Evolutionary conservation across 176 grass and related monocot species (phyloP), one percentile per base, ranked within the genome.

Genomic region (Cocos nucifera): DNA sequence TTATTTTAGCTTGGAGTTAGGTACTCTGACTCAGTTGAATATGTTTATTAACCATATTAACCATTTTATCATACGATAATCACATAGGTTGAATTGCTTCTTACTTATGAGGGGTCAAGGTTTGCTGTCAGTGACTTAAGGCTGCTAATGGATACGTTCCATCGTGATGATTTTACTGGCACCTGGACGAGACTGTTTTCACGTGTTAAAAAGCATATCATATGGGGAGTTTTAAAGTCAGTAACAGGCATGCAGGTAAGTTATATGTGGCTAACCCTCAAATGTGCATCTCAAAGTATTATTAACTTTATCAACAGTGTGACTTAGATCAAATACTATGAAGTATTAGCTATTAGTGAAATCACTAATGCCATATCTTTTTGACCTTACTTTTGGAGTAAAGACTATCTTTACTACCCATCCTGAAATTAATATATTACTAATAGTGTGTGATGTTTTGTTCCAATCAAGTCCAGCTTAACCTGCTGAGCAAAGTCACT

Each of bases 161-260:
- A 88, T 52, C 92, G 92, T 62, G 92, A 97, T 50, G 88, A 97
- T 75, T 97, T 97, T 76, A 97, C 69, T 57, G 92, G 92, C 72
- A 82, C 83, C 58, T 97, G 92, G 92, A 48, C 82, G 51, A 89
- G 81, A 71, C 73, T 97, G 48, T 97, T 97, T 83, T 77, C 86
- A 59, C 80, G 92, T 66, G 78, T 97, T 50, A 97, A 88, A 71
- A 97, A 97, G 29, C 92, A 97, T 78, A 91, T 97, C 61, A 78
- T 97, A 69, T 86, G 87, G 83, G 92, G 92, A 26, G 92, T 97
- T 70, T 54, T 97, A 55, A 97, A 97, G 63, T 97, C 92, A 8
- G 86, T 97, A 67, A 86, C 88, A 15, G 92, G 92, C 75, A 97
- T 97, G 77, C 92, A 97, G 83, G 92, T 61, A 85, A 85, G 81